Percentiles rank a stretch among this genome's conserved stretches.
phyloP scores from a whole-genome alignment of 129 eudicot species.

The Helianthus tuberosus region DNA sequence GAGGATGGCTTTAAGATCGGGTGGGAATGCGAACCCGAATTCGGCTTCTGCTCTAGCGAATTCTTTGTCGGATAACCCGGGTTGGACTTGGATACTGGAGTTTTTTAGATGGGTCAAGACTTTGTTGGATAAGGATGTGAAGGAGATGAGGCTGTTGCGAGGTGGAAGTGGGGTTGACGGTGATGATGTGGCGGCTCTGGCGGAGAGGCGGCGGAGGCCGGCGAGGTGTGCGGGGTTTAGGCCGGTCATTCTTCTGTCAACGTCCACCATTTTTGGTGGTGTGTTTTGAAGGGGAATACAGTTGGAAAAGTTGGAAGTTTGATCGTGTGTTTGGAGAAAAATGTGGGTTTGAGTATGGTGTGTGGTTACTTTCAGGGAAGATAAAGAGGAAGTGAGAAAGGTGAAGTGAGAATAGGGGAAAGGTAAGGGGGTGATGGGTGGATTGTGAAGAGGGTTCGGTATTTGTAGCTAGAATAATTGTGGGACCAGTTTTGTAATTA shows the following conservation, averaged over 20 bases:
- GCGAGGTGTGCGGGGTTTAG: slow-evolving; percentile 87
- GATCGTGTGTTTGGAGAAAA: slow-evolving; percentile 1
- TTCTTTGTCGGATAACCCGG: slow-evolving; percentile 69
- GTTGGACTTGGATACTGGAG: slow-evolving; percentile 56
- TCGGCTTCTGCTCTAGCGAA: slow-evolving; percentile 92
- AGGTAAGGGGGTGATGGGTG: slow-evolving; percentile 32
- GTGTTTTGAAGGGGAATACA: background rate
- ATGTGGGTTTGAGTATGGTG: background rate
- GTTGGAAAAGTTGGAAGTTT: slow-evolving; percentile 7
- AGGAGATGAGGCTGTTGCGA: slow-evolving; percentile 73
- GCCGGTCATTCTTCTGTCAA: slow-evolving; percentile 84
- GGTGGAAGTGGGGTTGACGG: slow-evolving; percentile 74
- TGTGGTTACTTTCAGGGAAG: slow-evolving; percentile 13
- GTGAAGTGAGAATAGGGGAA: slow-evolving; percentile 38
- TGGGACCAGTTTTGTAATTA: slow-evolving; percentile 31
- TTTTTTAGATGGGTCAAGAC: slow-evolving; percentile 61
- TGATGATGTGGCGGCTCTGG: slow-evolving; percentile 79
- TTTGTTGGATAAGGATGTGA: slow-evolving; percentile 79
- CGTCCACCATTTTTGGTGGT: slow-evolving; percentile 71
- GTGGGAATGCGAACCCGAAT: slow-evolving; percentile 93
- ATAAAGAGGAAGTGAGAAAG: slow-evolving; percentile 25
- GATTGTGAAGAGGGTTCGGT: slow-evolving; percentile 39
- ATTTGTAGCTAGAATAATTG: slow-evolving; percentile 41
- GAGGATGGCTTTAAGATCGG: slow-evolving; percentile 81
- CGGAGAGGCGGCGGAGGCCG: slow-evolving; percentile 97